Percentiles rank a stretch among this genome's conserved stretches.
Conservation (phyloP, 371 early-diverging fungal genomes). For the Apophysomyces elegans region DNA sequence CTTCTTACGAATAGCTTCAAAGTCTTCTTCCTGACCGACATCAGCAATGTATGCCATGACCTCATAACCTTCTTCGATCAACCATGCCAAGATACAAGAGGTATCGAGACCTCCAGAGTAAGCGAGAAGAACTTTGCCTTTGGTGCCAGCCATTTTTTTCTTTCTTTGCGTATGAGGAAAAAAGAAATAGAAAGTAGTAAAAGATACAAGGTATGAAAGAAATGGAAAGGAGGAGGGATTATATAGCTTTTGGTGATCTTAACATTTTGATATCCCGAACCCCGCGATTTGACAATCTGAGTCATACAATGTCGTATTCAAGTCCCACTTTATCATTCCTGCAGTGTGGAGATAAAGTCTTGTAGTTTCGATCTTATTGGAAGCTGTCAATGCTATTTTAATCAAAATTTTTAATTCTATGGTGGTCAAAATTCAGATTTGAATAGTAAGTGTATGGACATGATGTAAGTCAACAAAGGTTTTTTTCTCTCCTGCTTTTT, state of each 20-base stretch:
- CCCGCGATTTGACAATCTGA: constrained; percentile 12
- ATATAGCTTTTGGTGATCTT: constrained; percentile 1
- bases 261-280: constrained; percentile 2
- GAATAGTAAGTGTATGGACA: too few relatives aligned
- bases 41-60: constrained; percentile 97
- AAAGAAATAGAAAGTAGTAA: not conserved
- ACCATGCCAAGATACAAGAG: constrained; percentile 97
- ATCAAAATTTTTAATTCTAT: too few relatives aligned
- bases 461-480: not conserved
- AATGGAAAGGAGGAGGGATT: not conserved
- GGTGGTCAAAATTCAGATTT: not conserved
- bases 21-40: constrained; percentile 98
- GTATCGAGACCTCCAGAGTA: constrained; percentile 99
- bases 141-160: constrained; percentile 50
- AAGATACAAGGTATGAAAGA: not conserved
- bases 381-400: too few relatives aligned
- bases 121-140: constrained; percentile 92
- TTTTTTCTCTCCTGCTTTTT: not conserved
- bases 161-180: not conserved
- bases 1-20: constrained; percentile 91
- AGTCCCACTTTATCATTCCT: too few relatives aligned
- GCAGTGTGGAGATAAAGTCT: too few relatives aligned
- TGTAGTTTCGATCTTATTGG: too few relatives aligned
- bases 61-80: constrained; percentile 97
- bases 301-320: not conserved